phyloP scores from a whole-genome alignment of 2,329 filamentous ascomycete genomes.

The Aspergillus awamori region DNA sequence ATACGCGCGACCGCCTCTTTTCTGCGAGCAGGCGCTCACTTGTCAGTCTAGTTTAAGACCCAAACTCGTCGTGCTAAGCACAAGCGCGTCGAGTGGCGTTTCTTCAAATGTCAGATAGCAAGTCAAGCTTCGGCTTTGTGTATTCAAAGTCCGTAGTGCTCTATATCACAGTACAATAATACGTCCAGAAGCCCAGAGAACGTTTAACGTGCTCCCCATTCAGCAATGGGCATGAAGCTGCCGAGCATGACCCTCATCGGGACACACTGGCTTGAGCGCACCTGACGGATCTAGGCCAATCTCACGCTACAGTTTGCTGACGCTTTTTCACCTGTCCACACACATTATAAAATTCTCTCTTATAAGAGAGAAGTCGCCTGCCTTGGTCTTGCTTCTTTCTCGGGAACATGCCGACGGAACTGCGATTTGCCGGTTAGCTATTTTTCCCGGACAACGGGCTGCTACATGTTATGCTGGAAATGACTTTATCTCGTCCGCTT shows the following conservation, averaged over 20 bases:
- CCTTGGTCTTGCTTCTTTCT: no score
- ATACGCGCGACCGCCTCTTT: neutral
- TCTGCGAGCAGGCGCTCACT: neutral
- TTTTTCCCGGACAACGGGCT: no score
- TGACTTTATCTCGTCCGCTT: no score
- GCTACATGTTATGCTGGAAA: no score
- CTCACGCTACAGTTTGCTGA: no score
- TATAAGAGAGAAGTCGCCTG: no score
- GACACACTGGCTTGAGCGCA: neutral
- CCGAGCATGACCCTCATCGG: neutral
- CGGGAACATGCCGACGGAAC: no score
- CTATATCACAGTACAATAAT: neutral
- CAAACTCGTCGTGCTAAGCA: neutral
- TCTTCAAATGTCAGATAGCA: neutral
- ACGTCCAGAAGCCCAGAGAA: no score
- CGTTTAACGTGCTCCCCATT: no score
- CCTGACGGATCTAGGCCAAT: neutral
- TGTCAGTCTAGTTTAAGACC: neutral
- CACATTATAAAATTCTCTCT: no score
- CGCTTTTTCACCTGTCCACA: no score
- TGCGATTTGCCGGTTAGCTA: no score
- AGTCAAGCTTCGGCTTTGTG: neutral
- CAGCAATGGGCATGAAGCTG: neutral
- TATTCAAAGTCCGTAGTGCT: neutral
- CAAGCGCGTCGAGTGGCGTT: neutral